Evolutionary conservation across 352 stramenopile species (phyloP), one percentile per base, ranked within the genome.

Genomic region (Blastocystis sp.): DNA sequence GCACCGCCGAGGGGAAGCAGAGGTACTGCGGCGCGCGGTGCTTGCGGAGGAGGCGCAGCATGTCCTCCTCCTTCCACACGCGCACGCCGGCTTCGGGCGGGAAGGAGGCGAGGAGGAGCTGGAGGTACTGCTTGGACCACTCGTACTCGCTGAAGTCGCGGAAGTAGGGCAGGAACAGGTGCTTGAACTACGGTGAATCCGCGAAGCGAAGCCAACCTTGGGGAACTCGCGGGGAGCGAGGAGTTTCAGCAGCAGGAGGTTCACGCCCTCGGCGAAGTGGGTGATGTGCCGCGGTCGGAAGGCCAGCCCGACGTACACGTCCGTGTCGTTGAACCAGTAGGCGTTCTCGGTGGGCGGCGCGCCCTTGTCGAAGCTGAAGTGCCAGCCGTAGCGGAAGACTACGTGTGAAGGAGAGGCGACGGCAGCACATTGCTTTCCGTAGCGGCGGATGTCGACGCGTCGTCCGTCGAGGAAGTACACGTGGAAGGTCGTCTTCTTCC

Each of bases 241-340:
- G n/a, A 85, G 60, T 29, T 85, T 85, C 41, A 85, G 29, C 1
- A 85, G 29, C 19, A 85, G 51, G 3, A 67, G 61, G 66, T 85
- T 85, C 13, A 85, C n/a, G 51, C 51, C n/a, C 55, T 85, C 74
- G 19, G 74, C 74, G 41, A 85, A 85, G 55, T 85, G 74, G 24
- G 31, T 59, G 35, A 85, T 85, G 31, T 85, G 74, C 24, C 61
- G 59, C n/a, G 74, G 19, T 31, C 24, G 31, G 45, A 85, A 85
- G 16, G 74, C 66, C 16, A 77, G 9, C 0, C 35, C 66, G 24
- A 77, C 29, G 33, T 55, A 77, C 24, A 24, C 55, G 21, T 35
- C 66, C n/a, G 66, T 77, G 24, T 45, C 33, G 50, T 77, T 77
- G 12, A 77, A 29, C 66, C 66, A 77, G 21, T 33, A 26, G 24